Percentiles rank a stretch among this genome's conserved stretches.
Evolutionary conservation across 164 flowering plant genomes (phyloP).

Genomic region (Malania oleifera): DNA sequence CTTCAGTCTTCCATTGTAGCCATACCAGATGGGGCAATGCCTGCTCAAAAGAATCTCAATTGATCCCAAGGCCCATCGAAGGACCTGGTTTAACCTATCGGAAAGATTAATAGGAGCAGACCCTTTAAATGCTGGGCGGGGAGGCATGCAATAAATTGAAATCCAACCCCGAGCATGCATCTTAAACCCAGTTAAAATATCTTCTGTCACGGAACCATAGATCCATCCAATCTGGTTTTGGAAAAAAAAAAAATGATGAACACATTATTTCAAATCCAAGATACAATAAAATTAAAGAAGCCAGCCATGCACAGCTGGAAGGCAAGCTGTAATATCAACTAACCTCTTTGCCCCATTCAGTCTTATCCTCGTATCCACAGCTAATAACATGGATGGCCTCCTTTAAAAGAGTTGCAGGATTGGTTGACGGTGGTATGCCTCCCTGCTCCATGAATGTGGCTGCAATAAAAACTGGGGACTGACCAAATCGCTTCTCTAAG

Average conservation of each 20-base stretch:
- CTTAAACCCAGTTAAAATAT: conserved; percentile 95
- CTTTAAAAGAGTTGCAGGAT: conserved; percentile 80
- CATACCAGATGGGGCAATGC: conserved; percentile 99
- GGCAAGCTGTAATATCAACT: conserved; percentile 1
- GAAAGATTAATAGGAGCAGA: conserved; percentile 99
- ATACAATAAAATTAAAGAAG: neutral
- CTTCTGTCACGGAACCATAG: conserved; percentile 97
- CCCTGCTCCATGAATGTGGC: conserved; percentile 96
- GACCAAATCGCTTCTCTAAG: conserved; percentile 95
- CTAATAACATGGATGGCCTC: conserved; percentile 99
- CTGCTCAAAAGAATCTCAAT: conserved; percentile 89
- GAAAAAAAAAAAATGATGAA: neutral
- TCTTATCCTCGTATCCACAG: conserved; percentile 96
- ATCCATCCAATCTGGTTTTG: conserved; percentile 93
- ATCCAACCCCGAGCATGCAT: conserved; percentile 99
- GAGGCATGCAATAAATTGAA: conserved; percentile 94
- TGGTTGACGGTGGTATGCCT: conserved; percentile 92
- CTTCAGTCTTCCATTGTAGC: conserved; percentile 76
- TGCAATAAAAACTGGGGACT: conserved; percentile 90
- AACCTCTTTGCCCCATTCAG: conserved; percentile 99
- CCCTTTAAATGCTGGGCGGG: conserved; percentile 95
- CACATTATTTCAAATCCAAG: too few species aligned
- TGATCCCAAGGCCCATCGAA: conserved; percentile 98
- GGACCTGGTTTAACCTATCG: conserved; percentile 95
- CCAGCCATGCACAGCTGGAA: neutral